phyloP scores from a whole-genome alignment of 208 protist species.

The Novymonas esmeraldas region DNA sequence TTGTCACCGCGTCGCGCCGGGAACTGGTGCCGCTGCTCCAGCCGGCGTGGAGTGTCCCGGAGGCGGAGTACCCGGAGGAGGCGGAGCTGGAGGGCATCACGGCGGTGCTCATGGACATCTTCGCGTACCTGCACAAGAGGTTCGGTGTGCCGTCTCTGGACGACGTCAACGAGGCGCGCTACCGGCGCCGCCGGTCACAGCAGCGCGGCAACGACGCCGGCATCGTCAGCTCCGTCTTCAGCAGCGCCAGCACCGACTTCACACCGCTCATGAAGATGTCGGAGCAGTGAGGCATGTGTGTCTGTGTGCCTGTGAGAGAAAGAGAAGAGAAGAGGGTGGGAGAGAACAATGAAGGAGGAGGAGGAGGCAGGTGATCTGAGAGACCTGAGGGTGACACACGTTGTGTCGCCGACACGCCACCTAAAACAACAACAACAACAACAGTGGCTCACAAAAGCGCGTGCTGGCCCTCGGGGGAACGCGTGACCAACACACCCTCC shows the following conservation, averaged over 20 bases:
- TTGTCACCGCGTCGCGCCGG: constrained; percentile 33
- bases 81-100: constrained; percentile 66
- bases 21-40: constrained; percentile 29
- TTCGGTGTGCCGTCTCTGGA: constrained; percentile 67
- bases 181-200: constrained; percentile 45
- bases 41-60: constrained; percentile 16
- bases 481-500: too few relatives aligned
- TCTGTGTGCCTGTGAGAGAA: too few relatives aligned
- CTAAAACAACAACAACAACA: too few relatives aligned
- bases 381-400: too few relatives aligned
- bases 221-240: constrained; percentile 32
- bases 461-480: too few relatives aligned
- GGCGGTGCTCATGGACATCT: constrained; percentile 72
- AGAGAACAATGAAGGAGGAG: too few relatives aligned
- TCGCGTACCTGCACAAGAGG: constrained; percentile 74
- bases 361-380: too few relatives aligned
- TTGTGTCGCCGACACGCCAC: too few relatives aligned
- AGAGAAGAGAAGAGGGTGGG: too few relatives aligned
- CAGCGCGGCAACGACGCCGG: constrained; percentile 25
- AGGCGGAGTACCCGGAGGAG: constrained; percentile 31
- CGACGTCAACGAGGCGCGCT: constrained; percentile 58
- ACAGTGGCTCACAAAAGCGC: too few relatives aligned
- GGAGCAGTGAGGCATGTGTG: constrained; percentile 15
- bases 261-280: constrained; percentile 31
- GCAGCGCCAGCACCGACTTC: constrained; percentile 35